These are phyloP conservation scores for Pseudogymnoascus sp. DNA, from an alignment of 2,329 filamentous ascomycete genomes.

Conservation along the genomic window DNA sequence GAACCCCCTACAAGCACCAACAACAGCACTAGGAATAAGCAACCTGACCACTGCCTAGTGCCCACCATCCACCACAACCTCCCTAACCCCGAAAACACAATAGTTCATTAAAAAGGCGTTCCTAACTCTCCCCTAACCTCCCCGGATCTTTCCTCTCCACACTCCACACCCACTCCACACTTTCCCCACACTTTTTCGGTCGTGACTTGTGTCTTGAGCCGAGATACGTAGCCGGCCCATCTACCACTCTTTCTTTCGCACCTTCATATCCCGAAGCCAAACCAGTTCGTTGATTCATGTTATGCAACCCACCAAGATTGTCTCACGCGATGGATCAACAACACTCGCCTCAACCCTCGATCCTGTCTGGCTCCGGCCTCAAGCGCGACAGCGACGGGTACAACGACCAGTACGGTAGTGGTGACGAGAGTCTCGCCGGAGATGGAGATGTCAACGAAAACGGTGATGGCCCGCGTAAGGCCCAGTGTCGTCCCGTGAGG, in stretches of 20 bases:
- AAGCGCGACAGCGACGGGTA: slow-evolving; percentile 27
- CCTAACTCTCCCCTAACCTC: not conserved
- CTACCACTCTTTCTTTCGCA: not conserved
- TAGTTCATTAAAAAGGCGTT: too few relatives aligned
- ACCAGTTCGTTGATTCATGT: not conserved
- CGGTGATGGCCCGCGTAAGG: slow-evolving; percentile 33
- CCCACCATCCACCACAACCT: not conserved
- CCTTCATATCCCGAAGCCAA: not conserved
- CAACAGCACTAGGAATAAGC: too few relatives aligned
- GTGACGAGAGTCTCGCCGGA: slow-evolving; percentile 23
- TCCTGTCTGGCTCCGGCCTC: slow-evolving; percentile 19
- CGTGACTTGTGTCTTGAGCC: not conserved
- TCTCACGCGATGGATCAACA: slow-evolving; percentile 23
- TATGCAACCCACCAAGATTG: not conserved
- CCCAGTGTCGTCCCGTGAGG: slow-evolving; percentile 39
- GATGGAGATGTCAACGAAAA: slow-evolving; percentile 22
- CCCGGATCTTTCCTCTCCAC: not conserved
- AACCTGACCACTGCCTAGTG: too few relatives aligned
- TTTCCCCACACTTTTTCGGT: not conserved
- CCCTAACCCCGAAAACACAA: not conserved
- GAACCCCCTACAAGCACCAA: too few relatives aligned
- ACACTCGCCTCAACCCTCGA: slow-evolving; percentile 20
- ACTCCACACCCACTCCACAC: not conserved
- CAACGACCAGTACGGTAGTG: slow-evolving; percentile 20
- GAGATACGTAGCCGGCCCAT: not conserved